Conservation (phyloP, 176 grass and related monocot genomes). For the Dendrocalamus sinicus region DNA sequence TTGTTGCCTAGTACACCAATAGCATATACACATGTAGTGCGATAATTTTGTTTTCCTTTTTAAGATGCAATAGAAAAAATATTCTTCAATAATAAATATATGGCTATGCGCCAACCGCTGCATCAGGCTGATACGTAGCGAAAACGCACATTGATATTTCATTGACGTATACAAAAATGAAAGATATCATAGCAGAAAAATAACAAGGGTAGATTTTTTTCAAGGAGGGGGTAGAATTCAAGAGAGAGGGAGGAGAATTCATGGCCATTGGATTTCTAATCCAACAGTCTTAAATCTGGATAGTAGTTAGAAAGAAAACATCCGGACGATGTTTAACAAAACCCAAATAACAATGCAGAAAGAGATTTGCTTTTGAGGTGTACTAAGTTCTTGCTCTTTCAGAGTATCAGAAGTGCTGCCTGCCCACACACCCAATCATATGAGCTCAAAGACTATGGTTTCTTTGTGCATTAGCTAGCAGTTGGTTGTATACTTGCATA, state of each 20-base stretch:
- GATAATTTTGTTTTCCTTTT: slow-evolving; percentile 26
- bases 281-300: no score
- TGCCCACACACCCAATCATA: slow-evolving; percentile 39
- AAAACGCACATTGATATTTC: slow-evolving; percentile 36
- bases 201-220: neutral
- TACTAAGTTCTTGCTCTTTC: slow-evolving; percentile 35
- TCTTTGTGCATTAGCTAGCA: slow-evolving; percentile 13
- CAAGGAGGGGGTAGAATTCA: no score
- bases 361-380: slow-evolving; percentile 39
- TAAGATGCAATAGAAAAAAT: slow-evolving; percentile 14
- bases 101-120: neutral
- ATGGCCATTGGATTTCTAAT: no score
- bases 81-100: slow-evolving; percentile 29
- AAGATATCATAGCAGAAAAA: neutral
- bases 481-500: neutral
- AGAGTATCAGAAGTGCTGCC: slow-evolving; percentile 44
- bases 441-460: slow-evolving; percentile 11
- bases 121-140: slow-evolving; percentile 23
- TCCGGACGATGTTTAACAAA: no score
- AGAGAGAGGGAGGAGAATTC: no score
- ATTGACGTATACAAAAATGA: neutral
- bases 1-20: slow-evolving; percentile 38
- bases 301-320: no score
- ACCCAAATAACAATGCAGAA: neutral
- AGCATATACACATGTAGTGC: slow-evolving; percentile 41